Evolutionary conservation across 306 rosid genomes (phyloP).

Genomic region (Quercus ilex): DNA sequence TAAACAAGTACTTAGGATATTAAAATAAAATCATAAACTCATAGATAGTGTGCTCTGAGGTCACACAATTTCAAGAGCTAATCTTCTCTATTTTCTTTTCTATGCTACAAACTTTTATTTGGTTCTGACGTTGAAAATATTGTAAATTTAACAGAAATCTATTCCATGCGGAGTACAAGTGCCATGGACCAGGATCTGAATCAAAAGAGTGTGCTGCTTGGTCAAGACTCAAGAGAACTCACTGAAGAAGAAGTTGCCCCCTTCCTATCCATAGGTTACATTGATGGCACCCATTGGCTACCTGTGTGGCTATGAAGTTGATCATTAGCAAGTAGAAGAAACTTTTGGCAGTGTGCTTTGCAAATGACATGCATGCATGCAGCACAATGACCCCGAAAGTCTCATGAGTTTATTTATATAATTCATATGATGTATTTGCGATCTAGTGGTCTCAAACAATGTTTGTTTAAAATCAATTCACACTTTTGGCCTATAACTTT

Average conservation of each 20-base stretch:
- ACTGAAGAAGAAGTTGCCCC: constrained; percentile 44
- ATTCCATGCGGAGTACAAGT: constrained; percentile 59
- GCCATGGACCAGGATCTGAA: constrained; percentile 62
- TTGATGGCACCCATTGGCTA: constrained; percentile 67
- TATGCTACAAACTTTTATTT: not conserved
- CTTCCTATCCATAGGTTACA: constrained; percentile 48
- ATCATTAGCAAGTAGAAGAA: not conserved
- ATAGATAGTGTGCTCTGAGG: too few relatives aligned
- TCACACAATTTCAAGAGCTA: too few relatives aligned
- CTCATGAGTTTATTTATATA: not conserved
- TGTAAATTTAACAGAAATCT: constrained; percentile 40
- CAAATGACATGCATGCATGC: not conserved
- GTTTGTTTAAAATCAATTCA: not conserved
- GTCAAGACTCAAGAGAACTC: constrained; percentile 53
- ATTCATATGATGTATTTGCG: not conserved
- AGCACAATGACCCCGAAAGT: not conserved
- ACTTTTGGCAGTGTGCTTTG: not conserved
- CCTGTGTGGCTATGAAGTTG: constrained; percentile 52
- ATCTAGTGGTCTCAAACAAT: not conserved
- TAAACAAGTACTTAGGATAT: too few relatives aligned
- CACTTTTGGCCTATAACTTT: not conserved
- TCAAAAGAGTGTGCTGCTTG: constrained; percentile 42
- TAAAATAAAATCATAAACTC: too few relatives aligned
- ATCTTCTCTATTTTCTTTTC: too few relatives aligned
- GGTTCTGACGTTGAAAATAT: not conserved